Evolutionary conservation across 192 early-diverging fungal species (phyloP), one percentile per base, ranked within the genome.

Genomic region (Podila epigama): DNA sequence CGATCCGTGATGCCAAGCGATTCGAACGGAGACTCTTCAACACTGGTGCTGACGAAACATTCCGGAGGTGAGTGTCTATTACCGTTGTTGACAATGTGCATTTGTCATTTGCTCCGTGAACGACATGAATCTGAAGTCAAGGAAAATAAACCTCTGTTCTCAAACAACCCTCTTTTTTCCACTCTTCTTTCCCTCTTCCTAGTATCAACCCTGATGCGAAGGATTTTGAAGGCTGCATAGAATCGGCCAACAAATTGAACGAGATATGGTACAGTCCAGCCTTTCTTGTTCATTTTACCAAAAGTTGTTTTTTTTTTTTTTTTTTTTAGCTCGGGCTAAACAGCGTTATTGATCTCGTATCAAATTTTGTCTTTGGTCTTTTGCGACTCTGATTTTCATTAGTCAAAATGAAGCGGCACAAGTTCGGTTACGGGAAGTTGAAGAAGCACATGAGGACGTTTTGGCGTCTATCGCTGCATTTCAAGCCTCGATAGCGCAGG

Each of bases 201-300:
- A 77, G 73, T 58, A 68, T 77, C 41, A 68, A 58, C 33, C 52
- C 60, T 33, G 63, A 44, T 41, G 73, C 68, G 31, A 60, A 60
- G 29, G 73, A 77, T 20, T 77, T 77, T 54, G 73, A 77, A 51
- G 35, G 60, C 27, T 41, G 55, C 9, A 52, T 77, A 31, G 66
- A 68, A 5, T 50, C 68, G 7, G 73, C 73, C 9, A 51, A 31
- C 13, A 42, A 53, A 20, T 35, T 77, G 48, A 77, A 77, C 28
- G 73, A 77, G 56, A 77, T 77, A 13, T 77, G 73, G 73, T 77
- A 62, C n/a, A 27, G 7, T 54, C 6, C 29, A 15, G 2, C 25
- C 0, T 18, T 28, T 9, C 10, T 10, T 4, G 22, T 2, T 40
- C 25, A 33, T 39, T 4, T 59, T 3, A 40, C 32, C 0, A 2